phyloP scores from a whole-genome alignment of 257 asterid species.

The Solanum ossicruentum region DNA sequence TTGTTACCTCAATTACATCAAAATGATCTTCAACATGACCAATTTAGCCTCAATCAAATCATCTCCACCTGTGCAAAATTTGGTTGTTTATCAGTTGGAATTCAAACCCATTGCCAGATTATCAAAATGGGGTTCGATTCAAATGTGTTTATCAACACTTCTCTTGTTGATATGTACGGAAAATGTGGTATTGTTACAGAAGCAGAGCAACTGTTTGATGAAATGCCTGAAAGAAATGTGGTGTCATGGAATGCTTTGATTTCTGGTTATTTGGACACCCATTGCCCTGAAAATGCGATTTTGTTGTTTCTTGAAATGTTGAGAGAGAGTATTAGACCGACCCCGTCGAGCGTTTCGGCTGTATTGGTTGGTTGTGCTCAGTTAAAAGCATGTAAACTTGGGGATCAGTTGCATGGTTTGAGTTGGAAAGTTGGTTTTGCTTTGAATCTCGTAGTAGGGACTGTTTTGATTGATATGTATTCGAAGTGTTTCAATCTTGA shows the following conservation, averaged over 20 bases:
- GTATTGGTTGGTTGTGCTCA: constrained; percentile 32
- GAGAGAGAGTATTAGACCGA: constrained; percentile 16
- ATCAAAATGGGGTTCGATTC: constrained; percentile 32
- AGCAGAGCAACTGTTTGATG: constrained; percentile 39
- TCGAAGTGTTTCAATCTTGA: constrained; percentile 29
- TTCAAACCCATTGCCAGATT: constrained; percentile 36
- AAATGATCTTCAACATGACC: constrained; percentile 10
- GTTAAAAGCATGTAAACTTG: constrained; percentile 30
- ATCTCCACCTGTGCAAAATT: constrained; percentile 32
- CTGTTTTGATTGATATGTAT: constrained; percentile 55
- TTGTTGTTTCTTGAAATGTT: constrained; percentile 28
- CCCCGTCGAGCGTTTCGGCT: constrained; percentile 34
- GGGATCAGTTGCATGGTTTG: constrained; percentile 44
- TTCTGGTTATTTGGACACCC: constrained; percentile 30
- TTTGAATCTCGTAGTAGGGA: constrained; percentile 33
- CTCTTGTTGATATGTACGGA: constrained; percentile 35
- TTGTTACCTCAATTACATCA: constrained; percentile 8
- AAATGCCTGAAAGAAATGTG: constrained; percentile 33
- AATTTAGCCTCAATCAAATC: constrained; percentile 24
- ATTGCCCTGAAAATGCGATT: constrained; percentile 15
- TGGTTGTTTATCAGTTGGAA: constrained; percentile 13
- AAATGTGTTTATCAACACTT: constrained; percentile 33
- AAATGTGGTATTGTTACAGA: constrained; percentile 9
- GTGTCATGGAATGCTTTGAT: constrained; percentile 46
- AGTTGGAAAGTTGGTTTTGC: constrained; percentile 37